phyloP scores from a whole-genome alignment of 2,329 filamentous ascomycete genomes.

The Phyllosticta citriasiana region DNA sequence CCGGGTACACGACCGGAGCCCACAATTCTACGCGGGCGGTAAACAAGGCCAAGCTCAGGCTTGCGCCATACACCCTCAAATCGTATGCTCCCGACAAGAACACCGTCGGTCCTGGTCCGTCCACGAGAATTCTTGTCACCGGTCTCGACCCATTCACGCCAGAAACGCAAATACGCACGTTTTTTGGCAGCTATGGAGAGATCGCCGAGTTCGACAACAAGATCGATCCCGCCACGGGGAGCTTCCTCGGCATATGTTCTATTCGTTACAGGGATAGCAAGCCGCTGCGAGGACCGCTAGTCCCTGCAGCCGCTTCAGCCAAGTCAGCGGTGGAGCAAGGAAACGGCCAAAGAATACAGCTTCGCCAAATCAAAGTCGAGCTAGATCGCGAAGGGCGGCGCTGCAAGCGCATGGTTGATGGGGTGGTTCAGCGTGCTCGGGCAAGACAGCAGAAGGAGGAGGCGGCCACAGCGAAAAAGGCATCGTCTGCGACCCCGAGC shows the following conservation, averaged over 20 bases:
- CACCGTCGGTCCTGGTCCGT: conserved; percentile 79
- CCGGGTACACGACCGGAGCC: conserved; percentile 46
- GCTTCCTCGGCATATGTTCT: conserved; percentile 85
- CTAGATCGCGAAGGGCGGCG: conserved; percentile 81
- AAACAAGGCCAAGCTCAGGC: conserved; percentile 57
- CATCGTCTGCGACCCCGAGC: conserved; percentile 15
- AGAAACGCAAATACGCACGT: conserved; percentile 63
- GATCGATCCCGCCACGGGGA: conserved; percentile 88
- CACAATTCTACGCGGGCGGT: conserved; percentile 19
- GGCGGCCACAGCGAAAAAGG: conserved; percentile 23
- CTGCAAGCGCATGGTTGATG: conserved; percentile 68
- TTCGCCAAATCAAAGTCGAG: conserved; percentile 68
- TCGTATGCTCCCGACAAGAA: conserved; percentile 78
- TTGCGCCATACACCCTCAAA: conserved; percentile 67
- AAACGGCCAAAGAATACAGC: conserved; percentile 70
- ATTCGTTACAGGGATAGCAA: conserved; percentile 74
- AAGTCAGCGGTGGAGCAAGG: conserved; percentile 68
- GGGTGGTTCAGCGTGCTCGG: conserved; percentile 58
- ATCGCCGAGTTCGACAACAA: conserved; percentile 88
- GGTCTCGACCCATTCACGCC: conserved; percentile 88
- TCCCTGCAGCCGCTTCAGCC: conserved; percentile 70
- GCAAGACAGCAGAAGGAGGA: conserved; percentile 45
- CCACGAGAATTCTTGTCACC: conserved; percentile 84
- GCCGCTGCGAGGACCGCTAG: conserved; percentile 41
- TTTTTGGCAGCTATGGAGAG: conserved; percentile 74